phyloP scores from a whole-genome alignment of 192 early-diverging fungal genomes.

The Dissophora ornata region DNA sequence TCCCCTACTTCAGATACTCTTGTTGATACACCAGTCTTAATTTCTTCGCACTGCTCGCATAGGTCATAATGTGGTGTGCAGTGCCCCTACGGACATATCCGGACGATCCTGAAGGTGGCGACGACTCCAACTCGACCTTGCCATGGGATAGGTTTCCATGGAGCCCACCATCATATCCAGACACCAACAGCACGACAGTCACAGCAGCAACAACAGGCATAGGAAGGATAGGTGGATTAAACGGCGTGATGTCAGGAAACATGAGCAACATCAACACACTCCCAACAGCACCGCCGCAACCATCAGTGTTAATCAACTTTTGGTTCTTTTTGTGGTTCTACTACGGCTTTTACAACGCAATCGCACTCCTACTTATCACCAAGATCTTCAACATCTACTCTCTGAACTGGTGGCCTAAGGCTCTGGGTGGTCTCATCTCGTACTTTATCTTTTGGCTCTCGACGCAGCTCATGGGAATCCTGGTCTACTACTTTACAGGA shows the following conservation, averaged over 20 bases:
- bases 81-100: conserved; percentile 46
- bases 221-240: background rate
- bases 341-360: conserved; percentile 80
- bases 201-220: background rate
- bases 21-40: too few species aligned
- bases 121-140: conserved; percentile 24
- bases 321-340: conserved; percentile 85
- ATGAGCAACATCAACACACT: conserved; percentile 12
- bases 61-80: conserved; percentile 54
- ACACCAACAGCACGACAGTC: background rate
- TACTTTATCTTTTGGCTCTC: conserved; percentile 76
- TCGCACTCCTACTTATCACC: conserved; percentile 76
- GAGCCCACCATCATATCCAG: background rate
- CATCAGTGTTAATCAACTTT: conserved; percentile 70
- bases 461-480: conserved; percentile 65
- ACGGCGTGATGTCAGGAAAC: background rate
- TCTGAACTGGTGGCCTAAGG: conserved; percentile 82
- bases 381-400: conserved; percentile 84
- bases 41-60: background rate
- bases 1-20: background rate
- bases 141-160: conserved; percentile 45
- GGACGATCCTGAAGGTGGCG: conserved; percentile 25
- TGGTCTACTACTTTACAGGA: conserved; percentile 66
- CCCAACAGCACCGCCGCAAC: conserved; percentile 17
- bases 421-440: conserved; percentile 69